phyloP scores from a whole-genome alignment of 257 asterid genomes.

The Galeopsis tetrahit region DNA sequence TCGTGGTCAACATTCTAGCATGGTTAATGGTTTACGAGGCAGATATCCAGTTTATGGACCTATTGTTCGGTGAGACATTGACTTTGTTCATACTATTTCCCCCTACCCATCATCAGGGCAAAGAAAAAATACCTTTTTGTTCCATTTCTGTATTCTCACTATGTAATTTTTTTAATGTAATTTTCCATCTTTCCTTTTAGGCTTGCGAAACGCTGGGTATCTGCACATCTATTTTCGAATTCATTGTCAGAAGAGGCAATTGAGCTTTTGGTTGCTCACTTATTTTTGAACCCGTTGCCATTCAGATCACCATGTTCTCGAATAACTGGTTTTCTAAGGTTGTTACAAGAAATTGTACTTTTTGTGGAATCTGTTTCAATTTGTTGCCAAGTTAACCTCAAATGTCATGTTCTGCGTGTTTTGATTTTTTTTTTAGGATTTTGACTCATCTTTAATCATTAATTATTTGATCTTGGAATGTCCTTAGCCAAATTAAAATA shows the following conservation, averaged over 20 bases:
- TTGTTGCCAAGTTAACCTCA: neutral
- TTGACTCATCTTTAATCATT: slow-evolving; percentile 6
- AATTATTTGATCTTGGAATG: neutral
- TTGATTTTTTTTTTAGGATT: neutral
- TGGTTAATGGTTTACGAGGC: slow-evolving; percentile 87
- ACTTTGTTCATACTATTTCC: slow-evolving; percentile 19
- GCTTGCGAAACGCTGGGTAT: slow-evolving; percentile 98
- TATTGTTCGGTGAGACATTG: slow-evolving; percentile 67
- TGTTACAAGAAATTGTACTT: slow-evolving; percentile 3
- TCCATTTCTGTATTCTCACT: slow-evolving; percentile 19
- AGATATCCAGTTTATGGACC: slow-evolving; percentile 86
- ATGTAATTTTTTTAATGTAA: neutral
- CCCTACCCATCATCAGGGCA: neutral
- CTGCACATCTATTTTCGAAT: slow-evolving; percentile 86
- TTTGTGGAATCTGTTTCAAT: slow-evolving; percentile 14
- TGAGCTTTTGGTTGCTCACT: slow-evolving; percentile 88
- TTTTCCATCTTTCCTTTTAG: slow-evolving; percentile 36
- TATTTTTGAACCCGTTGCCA: slow-evolving; percentile 85
- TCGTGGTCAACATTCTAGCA: slow-evolving; percentile 86
- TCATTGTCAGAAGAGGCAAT: slow-evolving; percentile 80
- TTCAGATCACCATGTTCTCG: slow-evolving; percentile 81
- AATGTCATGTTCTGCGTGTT: too few relatives aligned
- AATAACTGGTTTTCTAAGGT: slow-evolving; percentile 90
- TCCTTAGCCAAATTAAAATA: neutral
- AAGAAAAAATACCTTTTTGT: neutral